These are phyloP conservation scores for Alternaria hordeiaustralica DNA, from an alignment of 2,329 filamentous ascomycete genomes.

Conservation along the genomic window DNA sequence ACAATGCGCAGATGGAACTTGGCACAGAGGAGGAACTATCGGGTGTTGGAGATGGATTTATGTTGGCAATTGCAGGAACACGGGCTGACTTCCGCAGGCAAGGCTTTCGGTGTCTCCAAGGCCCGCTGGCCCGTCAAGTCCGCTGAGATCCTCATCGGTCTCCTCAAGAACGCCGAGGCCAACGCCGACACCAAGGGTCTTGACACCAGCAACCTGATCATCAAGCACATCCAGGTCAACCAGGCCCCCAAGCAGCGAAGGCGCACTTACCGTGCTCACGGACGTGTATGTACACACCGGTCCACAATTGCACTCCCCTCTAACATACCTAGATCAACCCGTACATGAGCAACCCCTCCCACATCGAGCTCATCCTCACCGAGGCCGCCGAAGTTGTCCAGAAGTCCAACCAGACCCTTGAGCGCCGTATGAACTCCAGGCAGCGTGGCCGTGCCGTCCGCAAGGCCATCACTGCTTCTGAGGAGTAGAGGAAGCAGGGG, in stretches of 20 bases:
- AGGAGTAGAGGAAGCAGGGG: constrained; percentile 19
- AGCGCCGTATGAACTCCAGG: constrained; percentile 82
- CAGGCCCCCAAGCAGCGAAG: constrained; percentile 99
- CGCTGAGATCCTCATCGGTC: constrained; percentile 94
- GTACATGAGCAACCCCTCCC: constrained; percentile 99
- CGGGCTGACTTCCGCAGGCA: constrained; percentile 68
- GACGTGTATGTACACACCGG: constrained; percentile 79
- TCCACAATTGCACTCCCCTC: background rate
- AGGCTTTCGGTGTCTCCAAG: constrained; percentile 97
- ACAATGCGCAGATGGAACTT: background rate
- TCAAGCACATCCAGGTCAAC: constrained; percentile 99
- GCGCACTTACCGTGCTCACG: constrained; percentile 99
- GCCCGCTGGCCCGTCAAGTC: constrained; percentile 99
- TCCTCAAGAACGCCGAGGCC: constrained; percentile 67
- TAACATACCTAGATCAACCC: constrained; percentile 83
- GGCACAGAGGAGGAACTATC: background rate
- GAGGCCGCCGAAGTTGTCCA: constrained; percentile 95
- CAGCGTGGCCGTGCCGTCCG: constrained; percentile 78
- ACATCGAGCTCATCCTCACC: constrained; percentile 99
- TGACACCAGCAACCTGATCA: constrained; percentile 91
- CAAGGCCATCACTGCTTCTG: constrained; percentile 66
- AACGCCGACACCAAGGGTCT: constrained; percentile 57
- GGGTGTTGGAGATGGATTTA: background rate
- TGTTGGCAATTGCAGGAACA: constrained; percentile 8
- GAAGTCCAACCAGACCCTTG: constrained; percentile 77